A percentile compares a stretch with the other conserved stretches of the same genome.
phyloP scores from a whole-genome alignment of 306 rosid genomes.

The Cotoneaster glaucophyllus region DNA sequence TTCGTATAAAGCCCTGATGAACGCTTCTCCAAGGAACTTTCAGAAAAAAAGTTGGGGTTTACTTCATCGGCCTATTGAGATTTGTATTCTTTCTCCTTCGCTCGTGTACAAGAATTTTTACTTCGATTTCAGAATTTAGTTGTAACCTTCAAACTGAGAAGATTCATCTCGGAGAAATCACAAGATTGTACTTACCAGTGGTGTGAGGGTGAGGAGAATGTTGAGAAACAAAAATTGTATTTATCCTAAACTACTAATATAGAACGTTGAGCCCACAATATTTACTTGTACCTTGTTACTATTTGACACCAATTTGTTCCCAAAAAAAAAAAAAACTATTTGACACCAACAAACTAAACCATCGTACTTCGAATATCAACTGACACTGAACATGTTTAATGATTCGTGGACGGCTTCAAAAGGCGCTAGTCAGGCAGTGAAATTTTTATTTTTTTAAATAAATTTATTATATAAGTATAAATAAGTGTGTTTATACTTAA shows the following conservation, averaged over 20 bases:
- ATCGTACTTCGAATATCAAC: too few species aligned
- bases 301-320: too few species aligned
- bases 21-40: neutral
- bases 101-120: neutral
- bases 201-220: neutral
- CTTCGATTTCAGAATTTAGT: neutral
- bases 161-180: neutral
- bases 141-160: neutral
- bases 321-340: too few species aligned
- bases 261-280: neutral
- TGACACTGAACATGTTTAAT: too few species aligned
- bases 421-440: too few species aligned
- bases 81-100: neutral
- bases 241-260: neutral
- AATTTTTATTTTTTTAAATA: too few species aligned
- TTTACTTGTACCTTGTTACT: neutral
- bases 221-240: neutral
- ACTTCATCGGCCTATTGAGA: slow-evolving; percentile 10
- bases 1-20: slow-evolving; percentile 76
- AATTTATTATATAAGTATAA: too few species aligned
- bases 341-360: too few species aligned
- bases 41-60: neutral
- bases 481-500: too few species aligned
- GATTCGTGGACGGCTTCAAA: too few species aligned
- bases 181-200: neutral